These are phyloP conservation scores for Solanum appendiculatum DNA, from an alignment of 257 asterid genomes.

Conservation along the genomic window DNA sequence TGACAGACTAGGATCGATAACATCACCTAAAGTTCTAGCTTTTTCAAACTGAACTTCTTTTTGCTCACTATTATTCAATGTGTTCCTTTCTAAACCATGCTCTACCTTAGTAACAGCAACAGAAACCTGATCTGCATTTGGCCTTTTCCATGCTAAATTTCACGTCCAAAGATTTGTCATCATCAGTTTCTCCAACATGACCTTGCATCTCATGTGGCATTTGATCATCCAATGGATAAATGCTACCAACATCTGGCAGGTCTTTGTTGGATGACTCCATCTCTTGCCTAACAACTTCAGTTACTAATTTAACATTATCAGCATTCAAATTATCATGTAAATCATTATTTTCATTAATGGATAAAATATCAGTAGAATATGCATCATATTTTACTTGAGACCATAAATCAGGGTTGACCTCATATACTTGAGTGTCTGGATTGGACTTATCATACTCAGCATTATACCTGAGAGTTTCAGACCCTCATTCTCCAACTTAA, in stretches of 20 bases:
- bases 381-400: slow-evolving; percentile 26
- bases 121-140: slow-evolving; percentile 8
- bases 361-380: slow-evolving; percentile 22
- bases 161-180: slow-evolving; percentile 1
- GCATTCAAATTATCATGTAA: slow-evolving; percentile 22
- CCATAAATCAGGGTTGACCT: slow-evolving; percentile 28
- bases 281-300: slow-evolving; percentile 21
- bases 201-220: slow-evolving; percentile 8
- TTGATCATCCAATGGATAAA: slow-evolving; percentile 11
- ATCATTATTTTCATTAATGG: slow-evolving; percentile 14
- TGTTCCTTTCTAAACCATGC: slow-evolving; percentile 4
- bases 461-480: slow-evolving; percentile 12
- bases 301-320: slow-evolving; percentile 29
- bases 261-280: slow-evolving; percentile 10
- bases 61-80: slow-evolving; percentile 10
- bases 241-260: slow-evolving; percentile 10
- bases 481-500: slow-evolving; percentile 5
- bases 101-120: slow-evolving; percentile 10
- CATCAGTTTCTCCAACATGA: slow-evolving; percentile 16
- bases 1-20: not conserved
- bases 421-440: slow-evolving; percentile 19
- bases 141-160: slow-evolving; percentile 14
- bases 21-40: not conserved
- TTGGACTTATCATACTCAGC: slow-evolving; percentile 8
- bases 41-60: not conserved